Base-by-base conservation (phyloP, 345 rosid species). In the Sapria himalayana region DNA sequence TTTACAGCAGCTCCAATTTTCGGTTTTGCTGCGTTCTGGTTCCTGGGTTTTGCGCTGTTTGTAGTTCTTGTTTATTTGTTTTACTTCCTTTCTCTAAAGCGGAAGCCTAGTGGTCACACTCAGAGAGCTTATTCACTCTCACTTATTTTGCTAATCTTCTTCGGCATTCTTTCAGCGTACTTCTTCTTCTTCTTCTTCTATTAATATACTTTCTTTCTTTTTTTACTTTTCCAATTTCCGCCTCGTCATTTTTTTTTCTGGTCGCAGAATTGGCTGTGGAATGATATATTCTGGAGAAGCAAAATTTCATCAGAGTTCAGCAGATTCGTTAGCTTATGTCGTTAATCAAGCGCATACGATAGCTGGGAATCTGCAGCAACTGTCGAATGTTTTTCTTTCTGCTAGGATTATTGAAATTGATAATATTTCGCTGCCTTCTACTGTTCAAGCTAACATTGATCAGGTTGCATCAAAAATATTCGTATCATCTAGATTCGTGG, bases 361-460 rank as follows among this genome's bases (percentile, higher is more conserved):
- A 0, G 62, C 57, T 15, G 63, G 57, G 21, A 76, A 77, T 57
- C 71, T 89, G 18, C 63, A 43, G 42, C 64, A 67, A 48, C 74
- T 89, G 37, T 74, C 93, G 0, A 73, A 67, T 41, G 69, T 55
- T 60, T 73, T 89, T 52, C 65, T 63, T 10, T 52, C 91, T 3
- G 93, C 95, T 4, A 82, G 67, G 70, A 69, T 72, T 59, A 46
- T 59, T 43, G 65, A 57, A 42, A 85, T 89, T 29, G 76, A 78
- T 55, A 66, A 78, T 37, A 77, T 82, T 15, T 62, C 52, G 48
- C 59, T 89, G 33, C 92, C 98, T 48, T 57, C 76, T 19, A 66
- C 55, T 60, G 78, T 89, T 11, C 95, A 82, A 63, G 49, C 93
- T 25, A 93, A 89, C 51, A 82, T 89, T 49, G 98, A 82, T 46